phyloP scores from a whole-genome alignment of 768 basidiomycete genomes.

The Mrakia frigida region DNA sequence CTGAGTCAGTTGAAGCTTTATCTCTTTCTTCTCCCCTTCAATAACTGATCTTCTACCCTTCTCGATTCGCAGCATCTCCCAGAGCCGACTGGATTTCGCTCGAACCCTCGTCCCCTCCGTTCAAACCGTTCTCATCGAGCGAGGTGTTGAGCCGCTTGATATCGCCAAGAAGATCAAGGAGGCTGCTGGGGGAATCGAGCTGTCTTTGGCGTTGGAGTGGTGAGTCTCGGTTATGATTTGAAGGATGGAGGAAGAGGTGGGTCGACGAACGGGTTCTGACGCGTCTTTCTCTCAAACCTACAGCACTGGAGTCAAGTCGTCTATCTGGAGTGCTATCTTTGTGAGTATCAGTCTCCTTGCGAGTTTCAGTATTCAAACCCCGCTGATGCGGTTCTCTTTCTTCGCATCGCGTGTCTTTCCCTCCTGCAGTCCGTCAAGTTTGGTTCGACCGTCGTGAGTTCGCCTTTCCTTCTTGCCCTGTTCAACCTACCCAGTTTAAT shows the following conservation, averaged over 20 bases:
- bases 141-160: constrained; percentile 38
- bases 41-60: neutral
- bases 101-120: constrained; percentile 45
- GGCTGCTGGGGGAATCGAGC: constrained; percentile 38
- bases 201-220: constrained; percentile 46
- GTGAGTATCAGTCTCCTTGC: constrained; percentile 37
- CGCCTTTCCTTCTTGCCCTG: neutral
- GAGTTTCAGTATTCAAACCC: neutral
- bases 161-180: constrained; percentile 40
- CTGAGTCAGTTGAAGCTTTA: constrained; percentile 37
- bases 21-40: neutral
- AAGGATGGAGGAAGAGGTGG: neutral
- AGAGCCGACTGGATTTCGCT: constrained; percentile 46
- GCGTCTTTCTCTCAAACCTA: constrained; percentile 31
- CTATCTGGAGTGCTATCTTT: constrained; percentile 44
- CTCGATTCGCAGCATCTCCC: constrained; percentile 36
- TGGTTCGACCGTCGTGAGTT: constrained; percentile 42
- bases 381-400: neutral
- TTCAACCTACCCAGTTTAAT: neutral
- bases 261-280: neutral
- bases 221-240: constrained; percentile 39
- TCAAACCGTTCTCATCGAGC: constrained; percentile 43
- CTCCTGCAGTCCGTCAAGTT: constrained; percentile 42
- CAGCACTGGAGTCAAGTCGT: constrained; percentile 47
- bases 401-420: neutral